These are phyloP conservation scores for Fusarium xyrophilum DNA, from an alignment of 2,329 filamentous ascomycete species.

Conservation along the genomic window DNA sequence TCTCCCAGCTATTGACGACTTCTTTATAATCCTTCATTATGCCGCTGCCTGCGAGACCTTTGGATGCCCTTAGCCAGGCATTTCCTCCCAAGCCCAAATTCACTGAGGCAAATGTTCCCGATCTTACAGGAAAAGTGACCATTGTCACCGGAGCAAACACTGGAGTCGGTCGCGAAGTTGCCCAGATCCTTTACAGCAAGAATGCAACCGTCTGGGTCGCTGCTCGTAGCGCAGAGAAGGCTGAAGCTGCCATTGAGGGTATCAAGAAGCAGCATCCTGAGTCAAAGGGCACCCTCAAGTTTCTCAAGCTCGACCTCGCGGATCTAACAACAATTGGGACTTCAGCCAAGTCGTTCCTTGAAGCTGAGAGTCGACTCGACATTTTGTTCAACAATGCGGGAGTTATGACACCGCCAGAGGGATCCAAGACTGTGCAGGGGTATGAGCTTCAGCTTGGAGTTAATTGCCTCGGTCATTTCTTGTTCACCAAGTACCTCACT, in stretches of 20 bases:
- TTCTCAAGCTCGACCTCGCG: constrained; percentile 55
- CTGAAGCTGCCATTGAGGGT: constrained; percentile 51
- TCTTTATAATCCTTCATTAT: neutral
- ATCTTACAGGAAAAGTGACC: constrained; percentile 56
- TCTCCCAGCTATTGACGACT: neutral
- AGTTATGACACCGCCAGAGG: constrained; percentile 51
- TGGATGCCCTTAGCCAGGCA: constrained; percentile 29
- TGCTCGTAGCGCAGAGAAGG: constrained; percentile 56
- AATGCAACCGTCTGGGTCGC: constrained; percentile 64
- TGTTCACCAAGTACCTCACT: constrained; percentile 50
- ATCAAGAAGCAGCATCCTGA: constrained; percentile 49
- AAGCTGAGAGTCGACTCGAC: constrained; percentile 46
- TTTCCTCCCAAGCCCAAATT: constrained; percentile 38
- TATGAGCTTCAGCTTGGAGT: constrained; percentile 54
- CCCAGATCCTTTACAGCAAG: constrained; percentile 59
- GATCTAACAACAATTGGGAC: constrained; percentile 48
- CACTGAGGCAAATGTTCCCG: constrained; percentile 69
- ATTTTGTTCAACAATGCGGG: constrained; percentile 56
- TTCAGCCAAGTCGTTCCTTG: constrained; percentile 44
- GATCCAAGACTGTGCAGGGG: constrained; percentile 50
- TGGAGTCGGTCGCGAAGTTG: constrained; percentile 59
- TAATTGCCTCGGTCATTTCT: constrained; percentile 51
- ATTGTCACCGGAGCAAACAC: constrained; percentile 57
- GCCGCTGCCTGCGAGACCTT: constrained; percentile 12
- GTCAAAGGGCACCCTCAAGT: constrained; percentile 51